Percentiles rank a stretch among this genome's conserved stretches.
Conservation (phyloP, 441 rosid genomes). For the Jatropha multifida region DNA sequence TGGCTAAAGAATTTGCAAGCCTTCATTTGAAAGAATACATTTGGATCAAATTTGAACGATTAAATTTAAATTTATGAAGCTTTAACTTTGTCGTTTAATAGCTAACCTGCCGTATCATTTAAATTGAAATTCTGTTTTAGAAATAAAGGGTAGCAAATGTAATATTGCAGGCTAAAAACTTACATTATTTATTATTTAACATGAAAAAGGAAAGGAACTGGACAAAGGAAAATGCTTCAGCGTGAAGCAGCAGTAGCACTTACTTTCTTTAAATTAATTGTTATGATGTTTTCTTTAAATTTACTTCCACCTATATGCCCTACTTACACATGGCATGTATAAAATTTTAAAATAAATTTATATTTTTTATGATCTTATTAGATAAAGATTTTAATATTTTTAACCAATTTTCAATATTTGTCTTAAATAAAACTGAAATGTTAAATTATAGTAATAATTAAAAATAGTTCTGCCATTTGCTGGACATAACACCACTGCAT, state of each 20-base stretch:
- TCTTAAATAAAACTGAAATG: neutral
- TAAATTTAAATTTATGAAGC: neutral
- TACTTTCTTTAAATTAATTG: neutral
- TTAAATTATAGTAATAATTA: neutral
- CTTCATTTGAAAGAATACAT: neutral
- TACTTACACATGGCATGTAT: too few species aligned
- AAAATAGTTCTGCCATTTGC: neutral
- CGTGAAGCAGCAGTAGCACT: slow-evolving; percentile 19
- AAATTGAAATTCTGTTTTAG: neutral
- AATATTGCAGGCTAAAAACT: slow-evolving; percentile 12
- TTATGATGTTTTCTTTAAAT: too few species aligned
- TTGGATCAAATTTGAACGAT: neutral
- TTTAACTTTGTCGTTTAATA: neutral
- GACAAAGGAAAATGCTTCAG: slow-evolving; percentile 10
- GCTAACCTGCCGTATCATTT: neutral
- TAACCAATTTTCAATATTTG: too few species aligned
- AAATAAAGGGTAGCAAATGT: too few species aligned
- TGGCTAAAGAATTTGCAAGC: neutral
- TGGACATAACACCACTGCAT: neutral
- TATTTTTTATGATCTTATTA: too few species aligned
- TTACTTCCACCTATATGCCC: too few species aligned
- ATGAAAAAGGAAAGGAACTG: neutral
- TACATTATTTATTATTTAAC: neutral
- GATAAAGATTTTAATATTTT: too few species aligned
- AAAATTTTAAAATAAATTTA: too few species aligned